Evolutionary conservation across 805 yeast species (phyloP), one percentile per base, ranked within the genome.

Genomic region (Nakazawaea molendinolei): DNA sequence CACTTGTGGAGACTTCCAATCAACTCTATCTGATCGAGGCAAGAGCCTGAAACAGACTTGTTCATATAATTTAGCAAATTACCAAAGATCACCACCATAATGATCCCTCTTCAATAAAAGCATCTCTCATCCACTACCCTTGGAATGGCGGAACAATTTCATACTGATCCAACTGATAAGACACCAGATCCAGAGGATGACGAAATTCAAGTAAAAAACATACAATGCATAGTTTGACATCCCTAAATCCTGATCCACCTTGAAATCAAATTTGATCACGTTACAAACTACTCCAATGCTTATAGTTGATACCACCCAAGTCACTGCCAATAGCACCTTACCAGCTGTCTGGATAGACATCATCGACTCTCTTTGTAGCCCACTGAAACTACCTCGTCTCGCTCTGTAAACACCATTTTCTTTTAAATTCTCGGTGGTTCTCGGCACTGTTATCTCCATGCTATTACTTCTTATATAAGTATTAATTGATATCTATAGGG

Each of bases 71-170:
- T n/a, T n/a, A n/a, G n/a, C n/a, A n/a, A n/a, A n/a, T n/a, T n/a
- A n/a, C n/a, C n/a, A n/a, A n/a, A n/a, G n/a, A n/a, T n/a, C n/a
- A n/a, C n/a, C n/a, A n/a, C n/a, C n/a, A n/a, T n/a, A 24, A 8
- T 6, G 6, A 24, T 24, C 7, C 13, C 10, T 24, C 10, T 24
- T 6, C 6, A 24, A 8, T 24, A 8, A 12, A 12, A n/a, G 13
- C 13, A 12, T 12, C 4, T 37, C 39, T 29, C 44, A 53, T 8
- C 65, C 66, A 17, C 74, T 69, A 6, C 86, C 86, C 46, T 76
- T 80, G 16, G 92, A 80, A 51, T 85, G 92, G 38, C 86, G 64
- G 57, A 85, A 85, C 39, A 84, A 60, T 55, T 85, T 85, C 70
- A 84, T 66, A 24, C 92, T 89, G 30, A 77, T 64, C 95, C 95